phyloP scores from a whole-genome alignment of 2,329 filamentous ascomycete species.

The Cladosporium austrohemisphaericum region DNA sequence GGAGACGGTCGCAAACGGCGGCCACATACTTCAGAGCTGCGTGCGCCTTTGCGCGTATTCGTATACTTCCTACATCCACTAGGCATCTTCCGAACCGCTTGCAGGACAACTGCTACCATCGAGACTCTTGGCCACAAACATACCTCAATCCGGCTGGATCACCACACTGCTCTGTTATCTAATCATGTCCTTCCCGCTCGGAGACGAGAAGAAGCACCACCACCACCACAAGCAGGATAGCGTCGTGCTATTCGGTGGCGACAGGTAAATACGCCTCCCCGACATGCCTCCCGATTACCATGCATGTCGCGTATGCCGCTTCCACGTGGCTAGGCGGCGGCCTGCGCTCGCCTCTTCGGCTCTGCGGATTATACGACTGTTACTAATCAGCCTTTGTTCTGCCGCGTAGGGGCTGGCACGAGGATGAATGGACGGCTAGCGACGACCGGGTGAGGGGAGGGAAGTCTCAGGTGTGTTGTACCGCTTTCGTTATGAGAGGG shows the following conservation, averaged over 20 bases:
- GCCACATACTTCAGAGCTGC: too few species aligned
- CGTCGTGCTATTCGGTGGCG: slow-evolving; percentile 32
- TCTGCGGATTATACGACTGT: not conserved
- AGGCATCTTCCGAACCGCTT: slow-evolving; percentile 4
- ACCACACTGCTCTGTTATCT: slow-evolving; percentile 1
- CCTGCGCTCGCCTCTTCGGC: not conserved
- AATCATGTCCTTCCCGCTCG: slow-evolving; percentile 1
- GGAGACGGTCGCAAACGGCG: too few species aligned
- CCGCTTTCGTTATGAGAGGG: too few species aligned
- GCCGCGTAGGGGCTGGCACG: slow-evolving; percentile 53
- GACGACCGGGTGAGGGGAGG: slow-evolving; percentile 78
- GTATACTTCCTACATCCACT: too few species aligned
- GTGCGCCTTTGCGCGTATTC: too few species aligned
- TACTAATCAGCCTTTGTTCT: slow-evolving; percentile 1
- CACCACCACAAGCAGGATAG: too few species aligned
- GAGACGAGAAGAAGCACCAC: slow-evolving; percentile 18
- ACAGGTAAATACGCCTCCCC: slow-evolving; percentile 24
- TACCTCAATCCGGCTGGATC: not conserved
- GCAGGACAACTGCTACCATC: too few species aligned
- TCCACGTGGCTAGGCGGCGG: slow-evolving; percentile 7
- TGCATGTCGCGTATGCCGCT: slow-evolving; percentile 1
- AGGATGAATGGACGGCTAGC: slow-evolving; percentile 60
- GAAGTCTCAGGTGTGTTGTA: slow-evolving; percentile 50
- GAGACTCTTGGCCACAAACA: not conserved
- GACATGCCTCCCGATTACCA: slow-evolving; percentile 11